These are phyloP conservation scores for Candida easanensis DNA, from an alignment of 805 yeast species.

Conservation along the genomic window DNA sequence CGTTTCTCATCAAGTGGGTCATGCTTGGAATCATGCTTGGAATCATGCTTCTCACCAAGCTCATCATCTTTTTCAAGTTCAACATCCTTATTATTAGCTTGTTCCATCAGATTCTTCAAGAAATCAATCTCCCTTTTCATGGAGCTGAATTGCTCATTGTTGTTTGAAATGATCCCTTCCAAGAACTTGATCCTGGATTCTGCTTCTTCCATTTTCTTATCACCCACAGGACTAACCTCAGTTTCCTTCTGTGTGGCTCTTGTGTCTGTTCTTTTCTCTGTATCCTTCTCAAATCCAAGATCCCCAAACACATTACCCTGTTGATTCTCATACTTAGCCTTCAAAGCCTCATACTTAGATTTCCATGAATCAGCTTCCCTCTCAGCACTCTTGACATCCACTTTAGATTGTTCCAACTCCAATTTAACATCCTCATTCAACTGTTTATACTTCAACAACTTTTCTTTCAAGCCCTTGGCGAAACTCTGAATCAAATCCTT, in stretches of 20 bases:
- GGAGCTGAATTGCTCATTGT: constrained; percentile 17
- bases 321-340: constrained; percentile 10
- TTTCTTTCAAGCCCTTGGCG: constrained; percentile 33
- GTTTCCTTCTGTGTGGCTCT: background rate
- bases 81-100: too few relatives aligned
- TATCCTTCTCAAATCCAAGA: background rate
- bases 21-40: too few relatives aligned
- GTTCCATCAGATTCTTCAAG: constrained; percentile 18
- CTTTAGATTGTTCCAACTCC: constrained; percentile 11
- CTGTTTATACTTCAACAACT: constrained; percentile 34
- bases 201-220: background rate
- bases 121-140: constrained; percentile 22
- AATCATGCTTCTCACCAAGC: too few relatives aligned
- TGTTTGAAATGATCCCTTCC: constrained; percentile 6
- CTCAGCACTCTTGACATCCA: constrained; percentile 12
- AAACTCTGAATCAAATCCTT: constrained; percentile 30
- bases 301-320: constrained; percentile 11
- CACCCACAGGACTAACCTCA: too few relatives aligned
- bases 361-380: constrained; percentile 14
- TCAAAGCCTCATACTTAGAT: constrained; percentile 25
- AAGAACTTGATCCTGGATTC: constrained; percentile 15
- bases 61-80: too few relatives aligned
- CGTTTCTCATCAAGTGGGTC: background rate
- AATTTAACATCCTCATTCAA: constrained; percentile 27
- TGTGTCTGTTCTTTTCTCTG: background rate